Evolutionary conservation across 2,329 filamentous ascomycete genomes (phyloP), one percentile per base, ranked within the genome.

Genomic region (Diaporthe longicolla): DNA sequence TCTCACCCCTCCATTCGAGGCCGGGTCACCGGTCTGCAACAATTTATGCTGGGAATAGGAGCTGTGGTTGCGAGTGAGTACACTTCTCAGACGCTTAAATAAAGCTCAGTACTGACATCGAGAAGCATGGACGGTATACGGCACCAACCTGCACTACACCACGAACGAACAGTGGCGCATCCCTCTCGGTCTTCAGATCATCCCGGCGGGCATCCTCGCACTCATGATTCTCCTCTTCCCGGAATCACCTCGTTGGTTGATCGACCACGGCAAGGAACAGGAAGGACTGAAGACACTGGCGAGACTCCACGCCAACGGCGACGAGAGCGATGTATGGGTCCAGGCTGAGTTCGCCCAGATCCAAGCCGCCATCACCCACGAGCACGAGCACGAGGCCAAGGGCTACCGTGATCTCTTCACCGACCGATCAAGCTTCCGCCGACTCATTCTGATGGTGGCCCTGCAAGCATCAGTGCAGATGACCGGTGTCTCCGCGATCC

Each of bases 121-220:
- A 5, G 59, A 63, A 63, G 59, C 59, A 48, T 63, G 59, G 59
- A 63, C 59, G 9, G 59, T 63, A 9, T 63, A 63, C n/a, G 59
- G 59, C 40, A 63, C 59, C 40, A 63, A 63, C 40, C 9, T n/a
- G 40, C 17, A 63, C 43, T 63, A 63, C 21, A 17, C 6, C 40
- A 63, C 37, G 35, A 63, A 43, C 69, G 6, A 58, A 10, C 45
- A 75, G 40, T 72, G 70, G 70, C 57, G 70, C 19, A 72, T 66
- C 15, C 70, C 78, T 43, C 66, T 73, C 8, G 73, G 57, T 19
- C 54, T 74, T 32, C 69, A 73, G 32, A 73, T 70, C 24, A 48
- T 69, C 10, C 71, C 71, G 15, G 71, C 71, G 13, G 26, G 57
- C 26, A 45, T 69, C 17, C 71, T 73, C 1, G 61, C 57, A 2